phyloP scores from a whole-genome alignment of 305 asterid genomes.

The Ilex paraguariensis region DNA sequence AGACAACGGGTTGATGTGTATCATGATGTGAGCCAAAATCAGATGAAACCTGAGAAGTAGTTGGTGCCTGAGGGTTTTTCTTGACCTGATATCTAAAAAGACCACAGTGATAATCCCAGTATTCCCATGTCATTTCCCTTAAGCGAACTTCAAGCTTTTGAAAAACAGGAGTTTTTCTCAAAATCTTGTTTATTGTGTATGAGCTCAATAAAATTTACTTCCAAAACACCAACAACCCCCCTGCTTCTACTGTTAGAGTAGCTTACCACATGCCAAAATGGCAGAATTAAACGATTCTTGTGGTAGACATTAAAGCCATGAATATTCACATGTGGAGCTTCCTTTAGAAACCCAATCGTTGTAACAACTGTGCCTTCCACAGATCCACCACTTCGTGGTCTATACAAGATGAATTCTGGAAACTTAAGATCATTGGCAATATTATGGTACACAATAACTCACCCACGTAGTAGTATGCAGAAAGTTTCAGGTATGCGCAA shows the following conservation, averaged over 20 bases:
- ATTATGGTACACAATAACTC: conserved; percentile 58
- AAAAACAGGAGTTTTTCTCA: conserved; percentile 58
- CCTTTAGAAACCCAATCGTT: conserved; percentile 84
- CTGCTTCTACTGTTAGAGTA: conserved; percentile 59
- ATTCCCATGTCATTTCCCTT: conserved; percentile 55
- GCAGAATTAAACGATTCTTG: conserved; percentile 93
- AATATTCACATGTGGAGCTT: conserved; percentile 74
- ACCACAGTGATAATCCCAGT: conserved; percentile 63
- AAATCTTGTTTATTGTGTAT: conserved; percentile 71
- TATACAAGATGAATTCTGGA: conserved; percentile 72
- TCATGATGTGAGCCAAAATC: conserved; percentile 24
- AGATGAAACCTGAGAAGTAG: conserved; percentile 24
- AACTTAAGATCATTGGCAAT: conserved; percentile 72
- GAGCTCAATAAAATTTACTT: conserved; percentile 61
- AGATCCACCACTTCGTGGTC: conserved; percentile 62
- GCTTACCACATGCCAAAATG: conserved; percentile 83
- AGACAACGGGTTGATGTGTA: conserved; percentile 37
- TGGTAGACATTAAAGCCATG: conserved; percentile 97
- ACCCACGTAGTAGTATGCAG: conserved; percentile 62
- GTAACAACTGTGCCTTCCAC: conserved; percentile 59
- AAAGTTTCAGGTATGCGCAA: conserved; percentile 55
- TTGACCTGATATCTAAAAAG: conserved; percentile 39
- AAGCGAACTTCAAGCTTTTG: conserved; percentile 63
- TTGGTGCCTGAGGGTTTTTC: conserved; percentile 31
- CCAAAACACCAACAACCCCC: conserved; percentile 89